phyloP scores from a whole-genome alignment of 1,284 basidiomycete species.

The Cutaneotrichosporon sp. region DNA sequence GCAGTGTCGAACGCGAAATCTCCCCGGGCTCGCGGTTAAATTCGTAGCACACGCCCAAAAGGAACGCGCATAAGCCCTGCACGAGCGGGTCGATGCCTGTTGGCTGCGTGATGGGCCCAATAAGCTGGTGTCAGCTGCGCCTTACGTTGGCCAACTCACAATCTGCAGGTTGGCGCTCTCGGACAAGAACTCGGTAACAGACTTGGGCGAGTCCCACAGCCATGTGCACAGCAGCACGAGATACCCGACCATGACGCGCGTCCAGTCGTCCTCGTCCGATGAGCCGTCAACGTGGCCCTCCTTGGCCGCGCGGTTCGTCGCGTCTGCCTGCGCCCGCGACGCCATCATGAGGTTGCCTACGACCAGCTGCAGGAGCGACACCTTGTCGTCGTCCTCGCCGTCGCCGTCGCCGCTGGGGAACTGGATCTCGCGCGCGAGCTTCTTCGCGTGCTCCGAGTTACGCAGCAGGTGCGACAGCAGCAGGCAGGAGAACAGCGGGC shows the following conservation, averaged over 20 bases:
- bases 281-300: constrained; percentile 39
- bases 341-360: constrained; percentile 62
- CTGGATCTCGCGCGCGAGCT: constrained; percentile 51
- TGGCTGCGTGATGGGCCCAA: constrained; percentile 88
- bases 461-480: constrained; percentile 54
- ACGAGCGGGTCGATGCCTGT: constrained; percentile 79
- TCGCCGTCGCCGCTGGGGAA: constrained; percentile 41
- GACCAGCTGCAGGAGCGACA: constrained; percentile 53
- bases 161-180: constrained; percentile 82
- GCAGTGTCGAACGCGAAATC: constrained; percentile 77
- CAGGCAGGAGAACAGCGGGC: constrained; percentile 52
- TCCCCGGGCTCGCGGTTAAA: constrained; percentile 89
- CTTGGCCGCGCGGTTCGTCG: constrained; percentile 43
- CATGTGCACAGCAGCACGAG: constrained; percentile 77
- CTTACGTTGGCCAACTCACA: constrained; percentile 55
- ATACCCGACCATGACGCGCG: constrained; percentile 79
- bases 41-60: constrained; percentile 90
- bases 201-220: constrained; percentile 92
- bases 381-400: constrained; percentile 52
- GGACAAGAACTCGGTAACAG: constrained; percentile 82
- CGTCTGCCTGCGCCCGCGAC: constrained; percentile 52
- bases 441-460: constrained; percentile 54
- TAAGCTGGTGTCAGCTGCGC: constrained; percentile 59
- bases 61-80: constrained; percentile 84
- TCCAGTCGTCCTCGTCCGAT: constrained; percentile 64